phyloP scores from a whole-genome alignment of 306 rosid species.

The Rosa rugosa region DNA sequence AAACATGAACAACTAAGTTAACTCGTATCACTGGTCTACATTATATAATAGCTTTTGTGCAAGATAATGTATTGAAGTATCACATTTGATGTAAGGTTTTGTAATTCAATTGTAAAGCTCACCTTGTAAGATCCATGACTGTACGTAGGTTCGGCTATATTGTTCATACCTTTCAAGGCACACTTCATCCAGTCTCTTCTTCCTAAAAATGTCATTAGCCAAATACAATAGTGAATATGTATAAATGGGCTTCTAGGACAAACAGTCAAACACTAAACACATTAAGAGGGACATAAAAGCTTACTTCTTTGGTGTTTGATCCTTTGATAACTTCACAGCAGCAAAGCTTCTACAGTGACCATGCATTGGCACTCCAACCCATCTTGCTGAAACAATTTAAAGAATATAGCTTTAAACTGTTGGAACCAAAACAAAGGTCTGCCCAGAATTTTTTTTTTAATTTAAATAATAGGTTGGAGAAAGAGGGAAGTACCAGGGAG shows the following conservation, averaged over 20 bases:
- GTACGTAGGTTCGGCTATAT: constrained; percentile 80
- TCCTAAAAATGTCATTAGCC: constrained; percentile 41
- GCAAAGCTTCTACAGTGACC: constrained; percentile 47
- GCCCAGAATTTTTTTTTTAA: not conserved
- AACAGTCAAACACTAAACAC: not conserved
- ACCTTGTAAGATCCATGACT: constrained; percentile 97
- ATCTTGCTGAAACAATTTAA: constrained; percentile 31
- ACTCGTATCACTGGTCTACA: not conserved
- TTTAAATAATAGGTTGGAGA: not conserved
- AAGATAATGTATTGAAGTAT: not conserved
- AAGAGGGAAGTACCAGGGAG: constrained; percentile 25
- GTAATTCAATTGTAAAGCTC: constrained; percentile 13
- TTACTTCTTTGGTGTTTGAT: constrained; percentile 58
- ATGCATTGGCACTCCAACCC: constrained; percentile 39
- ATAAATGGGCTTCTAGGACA: not conserved
- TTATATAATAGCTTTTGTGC: not conserved
- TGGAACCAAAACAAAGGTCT: constrained; percentile 6
- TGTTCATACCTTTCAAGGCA: constrained; percentile 79
- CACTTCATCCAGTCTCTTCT: constrained; percentile 75
- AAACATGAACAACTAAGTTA: constrained; percentile 7
- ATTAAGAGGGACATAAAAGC: constrained; percentile 23
- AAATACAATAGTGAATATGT: constrained; percentile 2
- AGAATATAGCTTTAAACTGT: not conserved
- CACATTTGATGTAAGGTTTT: not conserved
- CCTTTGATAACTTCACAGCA: constrained; percentile 46